Evolutionary conservation across 1,139 yeast species (phyloP).

Genomic region (Diutina mesorugosa): DNA sequence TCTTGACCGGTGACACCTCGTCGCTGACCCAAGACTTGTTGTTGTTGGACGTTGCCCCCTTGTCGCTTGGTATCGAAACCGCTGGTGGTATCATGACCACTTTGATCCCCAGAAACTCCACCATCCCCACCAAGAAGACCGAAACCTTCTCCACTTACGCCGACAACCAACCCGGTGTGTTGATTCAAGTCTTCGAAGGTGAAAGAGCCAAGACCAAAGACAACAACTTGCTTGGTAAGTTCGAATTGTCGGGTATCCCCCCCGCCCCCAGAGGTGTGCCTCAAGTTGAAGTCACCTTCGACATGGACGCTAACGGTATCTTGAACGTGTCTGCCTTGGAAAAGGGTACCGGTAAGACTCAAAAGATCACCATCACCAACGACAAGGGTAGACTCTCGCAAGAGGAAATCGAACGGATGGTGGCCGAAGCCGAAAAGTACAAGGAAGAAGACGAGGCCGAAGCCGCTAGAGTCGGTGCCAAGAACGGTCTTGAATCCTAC

Average conservation of each 20-base stretch:
- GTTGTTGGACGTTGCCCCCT: constrained; percentile 83
- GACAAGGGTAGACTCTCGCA: constrained; percentile 94
- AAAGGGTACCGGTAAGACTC: constrained; percentile 84
- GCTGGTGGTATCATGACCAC: constrained; percentile 98
- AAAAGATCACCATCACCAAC: constrained; percentile 88
- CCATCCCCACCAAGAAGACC: constrained; percentile 93
- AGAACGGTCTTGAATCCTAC: constrained; percentile 1
- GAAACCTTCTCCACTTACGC: constrained; percentile 68
- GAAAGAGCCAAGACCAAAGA: constrained; percentile 94
- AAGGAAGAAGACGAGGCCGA: constrained; percentile 57
- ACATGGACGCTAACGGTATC: constrained; percentile 91
- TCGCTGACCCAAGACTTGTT: constrained; percentile 27
- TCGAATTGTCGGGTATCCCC: constrained; percentile 90
- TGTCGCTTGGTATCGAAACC: constrained; percentile 92
- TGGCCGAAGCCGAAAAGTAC: constrained; percentile 83
- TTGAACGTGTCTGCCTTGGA: constrained; percentile 88
- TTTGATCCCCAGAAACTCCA: constrained; percentile 91
- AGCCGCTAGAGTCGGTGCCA: constrained; percentile 1
- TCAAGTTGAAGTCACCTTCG: constrained; percentile 92
- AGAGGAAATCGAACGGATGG: constrained; percentile 90
- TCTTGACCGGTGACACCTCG: constrained; percentile 54
- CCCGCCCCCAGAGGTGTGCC: constrained; percentile 99
- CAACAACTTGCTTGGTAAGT: constrained; percentile 90
- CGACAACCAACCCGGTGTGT: constrained; percentile 94
- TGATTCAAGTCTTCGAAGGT: constrained; percentile 95